Percentiles rank a stretch among this genome's conserved stretches.
phyloP scores from a whole-genome alignment of 345 rosid species.

The Syzygium oleosum region DNA sequence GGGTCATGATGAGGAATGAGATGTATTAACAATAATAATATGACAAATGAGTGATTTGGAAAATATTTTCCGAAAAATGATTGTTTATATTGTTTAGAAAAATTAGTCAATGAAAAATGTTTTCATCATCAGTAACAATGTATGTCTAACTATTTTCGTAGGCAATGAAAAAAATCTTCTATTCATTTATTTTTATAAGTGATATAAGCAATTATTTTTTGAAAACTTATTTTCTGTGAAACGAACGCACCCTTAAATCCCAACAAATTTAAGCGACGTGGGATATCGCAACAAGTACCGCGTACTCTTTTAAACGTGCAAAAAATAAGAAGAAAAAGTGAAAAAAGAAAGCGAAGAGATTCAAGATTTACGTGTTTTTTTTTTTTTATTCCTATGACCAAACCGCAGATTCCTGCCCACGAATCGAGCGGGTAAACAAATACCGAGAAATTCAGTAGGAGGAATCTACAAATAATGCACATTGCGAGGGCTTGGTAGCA shows the following conservation, averaged over 20 bases:
- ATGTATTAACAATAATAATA: no score
- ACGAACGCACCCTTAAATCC: not conserved
- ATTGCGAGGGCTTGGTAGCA: not conserved
- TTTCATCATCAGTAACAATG: not conserved
- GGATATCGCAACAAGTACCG: not conserved
- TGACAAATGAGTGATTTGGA: not conserved
- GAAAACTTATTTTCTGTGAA: rapidly evolving
- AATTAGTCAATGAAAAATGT: not conserved
- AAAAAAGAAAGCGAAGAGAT: not conserved
- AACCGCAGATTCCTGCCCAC: not conserved
- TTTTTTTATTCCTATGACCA: not conserved
- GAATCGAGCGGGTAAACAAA: not conserved
- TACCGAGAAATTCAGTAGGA: not conserved
- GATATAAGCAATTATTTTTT: no score
- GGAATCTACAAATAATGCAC: not conserved
- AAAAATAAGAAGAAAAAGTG: not conserved
- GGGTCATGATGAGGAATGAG: not conserved
- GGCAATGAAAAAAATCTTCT: no score
- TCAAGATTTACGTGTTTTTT: not conserved
- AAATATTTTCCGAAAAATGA: not conserved
- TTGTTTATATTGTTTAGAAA: not conserved
- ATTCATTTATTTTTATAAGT: no score
- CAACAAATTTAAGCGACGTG: not conserved
- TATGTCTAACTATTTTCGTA: no score
- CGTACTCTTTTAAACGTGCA: not conserved